Evolutionary conservation across 371 early-diverging fungal species (phyloP).

Genomic region (Mortierella sp.): DNA sequence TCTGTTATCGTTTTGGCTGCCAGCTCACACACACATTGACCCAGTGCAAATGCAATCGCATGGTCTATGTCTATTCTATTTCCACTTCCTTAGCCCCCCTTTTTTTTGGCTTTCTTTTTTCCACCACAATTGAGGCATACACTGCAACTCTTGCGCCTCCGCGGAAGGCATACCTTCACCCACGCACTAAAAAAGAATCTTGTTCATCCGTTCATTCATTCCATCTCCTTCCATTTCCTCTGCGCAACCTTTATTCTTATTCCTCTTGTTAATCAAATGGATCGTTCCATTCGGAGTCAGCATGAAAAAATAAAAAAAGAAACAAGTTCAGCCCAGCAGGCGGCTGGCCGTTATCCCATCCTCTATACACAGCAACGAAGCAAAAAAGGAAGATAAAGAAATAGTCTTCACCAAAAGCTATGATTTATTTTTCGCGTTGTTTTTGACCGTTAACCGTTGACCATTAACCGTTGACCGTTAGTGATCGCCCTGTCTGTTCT

Average conservation of each 20-base stretch:
- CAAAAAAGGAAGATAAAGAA: not conserved
- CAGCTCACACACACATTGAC: no score
- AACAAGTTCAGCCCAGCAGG: not conserved
- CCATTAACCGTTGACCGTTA: no score
- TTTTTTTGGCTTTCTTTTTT: not conserved
- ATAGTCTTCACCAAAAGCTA: no score
- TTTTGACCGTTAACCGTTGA: no score
- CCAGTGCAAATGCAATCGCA: no score
- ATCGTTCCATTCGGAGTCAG: conserved; percentile 1
- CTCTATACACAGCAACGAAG: no score
- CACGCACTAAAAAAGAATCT: not conserved
- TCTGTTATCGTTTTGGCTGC: no score
- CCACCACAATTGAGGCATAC: not conserved
- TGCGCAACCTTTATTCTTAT: not conserved
- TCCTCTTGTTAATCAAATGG: not conserved
- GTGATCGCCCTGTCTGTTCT: no score
- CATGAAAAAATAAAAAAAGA: not conserved
- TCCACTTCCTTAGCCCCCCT: not conserved
- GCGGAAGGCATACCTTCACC: not conserved
- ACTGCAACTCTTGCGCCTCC: not conserved
- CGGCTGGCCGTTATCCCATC: not conserved
- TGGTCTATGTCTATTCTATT: not conserved
- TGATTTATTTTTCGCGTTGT: no score
- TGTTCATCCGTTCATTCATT: not conserved
- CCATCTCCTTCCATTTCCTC: conserved; percentile 1